Evolutionary conservation across 2,329 filamentous ascomycete genomes (phyloP).

Genomic region (Neonectria neomacrospora): DNA sequence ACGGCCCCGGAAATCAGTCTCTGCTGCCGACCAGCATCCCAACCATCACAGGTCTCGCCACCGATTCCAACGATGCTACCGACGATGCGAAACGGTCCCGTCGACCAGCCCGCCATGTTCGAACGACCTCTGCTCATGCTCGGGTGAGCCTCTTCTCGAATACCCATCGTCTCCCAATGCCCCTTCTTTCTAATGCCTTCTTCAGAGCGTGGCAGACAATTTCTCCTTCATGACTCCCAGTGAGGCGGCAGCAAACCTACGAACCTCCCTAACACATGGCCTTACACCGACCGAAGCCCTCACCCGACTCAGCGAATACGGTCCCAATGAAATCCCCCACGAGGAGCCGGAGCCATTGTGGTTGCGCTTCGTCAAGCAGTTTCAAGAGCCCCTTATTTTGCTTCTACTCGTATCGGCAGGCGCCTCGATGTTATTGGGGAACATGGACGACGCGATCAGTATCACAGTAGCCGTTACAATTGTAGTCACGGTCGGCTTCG

Average conservation of each 20-base stretch:
- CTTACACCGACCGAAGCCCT: conserved; percentile 85
- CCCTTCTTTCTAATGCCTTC: conserved; percentile 29
- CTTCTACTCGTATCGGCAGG: conserved; percentile 89
- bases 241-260: conserved; percentile 80
- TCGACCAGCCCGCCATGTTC: conserved; percentile 51
- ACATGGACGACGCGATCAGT: conserved; percentile 93
- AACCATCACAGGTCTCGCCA: conserved; percentile 46
- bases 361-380: conserved; percentile 95
- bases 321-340: conserved; percentile 93
- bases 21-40: conserved; percentile 51
- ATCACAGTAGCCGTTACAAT: conserved; percentile 97
- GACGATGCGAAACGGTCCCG: conserved; percentile 42
- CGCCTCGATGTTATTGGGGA: conserved; percentile 90
- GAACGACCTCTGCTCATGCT: conserved; percentile 66
- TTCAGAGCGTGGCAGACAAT: conserved; percentile 66
- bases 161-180: not conserved
- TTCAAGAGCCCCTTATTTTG: conserved; percentile 93
- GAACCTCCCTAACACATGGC: conserved; percentile 85
- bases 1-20: conserved; percentile 46
- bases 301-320: conserved; percentile 80
- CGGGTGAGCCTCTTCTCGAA: conserved; percentile 54
- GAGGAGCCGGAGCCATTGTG: conserved; percentile 94
- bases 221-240: conserved; percentile 76
- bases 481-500: conserved; percentile 93
- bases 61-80: conserved; percentile 41